These are phyloP conservation scores for Yamadazyma mexicana DNA, from an alignment of 1,139 yeast genomes.

Conservation along the genomic window DNA sequence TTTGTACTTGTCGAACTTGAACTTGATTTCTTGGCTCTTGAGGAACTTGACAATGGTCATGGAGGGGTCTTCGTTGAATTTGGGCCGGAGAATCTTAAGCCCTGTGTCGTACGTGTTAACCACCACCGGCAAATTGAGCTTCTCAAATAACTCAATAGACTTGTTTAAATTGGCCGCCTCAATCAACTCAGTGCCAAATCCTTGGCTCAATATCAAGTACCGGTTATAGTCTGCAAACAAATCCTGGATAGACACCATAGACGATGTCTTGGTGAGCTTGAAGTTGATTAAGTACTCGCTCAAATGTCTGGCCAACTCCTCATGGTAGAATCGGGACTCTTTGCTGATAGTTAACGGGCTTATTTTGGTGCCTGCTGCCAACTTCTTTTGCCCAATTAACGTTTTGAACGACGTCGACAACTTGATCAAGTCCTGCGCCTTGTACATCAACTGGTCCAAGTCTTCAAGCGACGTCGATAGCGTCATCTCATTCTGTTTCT, in stretches of 20 bases:
- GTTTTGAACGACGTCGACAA: conserved; percentile 51
- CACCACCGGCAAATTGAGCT: conserved; percentile 34
- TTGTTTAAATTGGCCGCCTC: conserved; percentile 31
- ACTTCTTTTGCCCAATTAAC: conserved; percentile 13
- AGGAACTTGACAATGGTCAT: conserved; percentile 26
- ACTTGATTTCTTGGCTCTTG: conserved; percentile 24
- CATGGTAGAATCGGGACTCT: conserved; percentile 32
- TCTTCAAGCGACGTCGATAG: conserved; percentile 74
- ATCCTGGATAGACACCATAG: conserved; percentile 46
- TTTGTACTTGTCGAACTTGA: conserved; percentile 25
- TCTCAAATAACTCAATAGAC: conserved; percentile 31
- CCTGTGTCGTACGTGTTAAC: conserved; percentile 37
- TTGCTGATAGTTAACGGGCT: conserved; percentile 33
- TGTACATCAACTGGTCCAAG: conserved; percentile 70
- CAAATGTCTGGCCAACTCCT: conserved; percentile 47
- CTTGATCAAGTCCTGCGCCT: conserved; percentile 71
- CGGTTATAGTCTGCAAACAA: conserved; percentile 45
- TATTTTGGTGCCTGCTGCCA: conserved; percentile 10
- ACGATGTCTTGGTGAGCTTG: conserved; percentile 30
- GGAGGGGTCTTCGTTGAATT: conserved; percentile 21
- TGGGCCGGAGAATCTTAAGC: conserved; percentile 31
- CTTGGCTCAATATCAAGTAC: conserved; percentile 35
- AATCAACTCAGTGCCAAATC: conserved; percentile 42
- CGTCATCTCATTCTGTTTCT: conserved; percentile 61
- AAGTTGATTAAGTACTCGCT: conserved; percentile 48